These are phyloP conservation scores for Neonectria coccinea DNA, from an alignment of 2,329 filamentous ascomycete genomes.

Conservation along the genomic window DNA sequence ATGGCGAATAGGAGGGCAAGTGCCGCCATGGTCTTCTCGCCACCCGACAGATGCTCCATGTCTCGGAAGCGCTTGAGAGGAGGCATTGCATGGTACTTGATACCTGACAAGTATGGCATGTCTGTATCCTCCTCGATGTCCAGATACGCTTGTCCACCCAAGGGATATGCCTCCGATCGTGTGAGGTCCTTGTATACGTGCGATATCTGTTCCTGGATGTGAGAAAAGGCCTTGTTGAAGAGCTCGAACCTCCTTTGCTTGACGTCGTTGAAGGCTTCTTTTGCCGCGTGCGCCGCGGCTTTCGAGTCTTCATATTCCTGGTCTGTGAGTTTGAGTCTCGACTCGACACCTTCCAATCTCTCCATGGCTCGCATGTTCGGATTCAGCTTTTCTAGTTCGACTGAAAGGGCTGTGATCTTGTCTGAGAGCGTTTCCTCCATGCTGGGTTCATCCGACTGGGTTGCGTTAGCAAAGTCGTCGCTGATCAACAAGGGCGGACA, in stretches of 20 bases:
- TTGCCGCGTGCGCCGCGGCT: conserved; percentile 76
- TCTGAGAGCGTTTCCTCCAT: conserved; percentile 82
- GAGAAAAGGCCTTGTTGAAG: conserved; percentile 94
- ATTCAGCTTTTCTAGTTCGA: conserved; percentile 91
- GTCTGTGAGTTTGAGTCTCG: conserved; percentile 84
- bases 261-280: conserved; percentile 84
- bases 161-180: conserved; percentile 86
- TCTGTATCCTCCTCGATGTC: conserved; percentile 95
- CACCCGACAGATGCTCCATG: conserved; percentile 97
- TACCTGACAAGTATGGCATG: conserved; percentile 92
- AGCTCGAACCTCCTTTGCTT: conserved; percentile 87
- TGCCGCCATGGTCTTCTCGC: conserved; percentile 98
- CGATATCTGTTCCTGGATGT: conserved; percentile 95
- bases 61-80: conserved; percentile 98
- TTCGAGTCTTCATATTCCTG: conserved; percentile 91
- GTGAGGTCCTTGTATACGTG: conserved; percentile 97
- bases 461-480: conserved; percentile 43
- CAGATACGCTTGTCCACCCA: conserved; percentile 90
- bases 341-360: conserved; percentile 86
- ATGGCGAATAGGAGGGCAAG: conserved; percentile 96
- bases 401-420: conserved; percentile 77
- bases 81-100: conserved; percentile 99
- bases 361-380: conserved; percentile 97
- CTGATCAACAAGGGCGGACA: neutral
- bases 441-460: conserved; percentile 74